phyloP scores from a whole-genome alignment of 805 yeast genomes.

The Kluyveromyces lactis region DNA sequence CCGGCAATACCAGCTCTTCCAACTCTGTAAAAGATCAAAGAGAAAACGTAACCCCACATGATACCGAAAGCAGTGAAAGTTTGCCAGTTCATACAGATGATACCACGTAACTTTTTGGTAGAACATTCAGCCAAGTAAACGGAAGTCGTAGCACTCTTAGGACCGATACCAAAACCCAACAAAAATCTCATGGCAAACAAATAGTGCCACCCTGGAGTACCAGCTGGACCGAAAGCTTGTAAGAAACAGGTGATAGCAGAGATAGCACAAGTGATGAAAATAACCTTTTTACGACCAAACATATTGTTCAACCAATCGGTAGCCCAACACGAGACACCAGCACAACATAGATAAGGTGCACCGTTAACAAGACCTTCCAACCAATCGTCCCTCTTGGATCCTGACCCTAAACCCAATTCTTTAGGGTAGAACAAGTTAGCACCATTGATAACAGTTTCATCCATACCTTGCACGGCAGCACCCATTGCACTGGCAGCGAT shows the following conservation, averaged over 20 bases:
- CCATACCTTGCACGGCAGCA: conserved; percentile 77
- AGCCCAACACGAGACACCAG: conserved; percentile 53
- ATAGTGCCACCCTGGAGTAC: conserved; percentile 54
- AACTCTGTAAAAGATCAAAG: conserved; percentile 53
- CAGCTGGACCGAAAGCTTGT: conserved; percentile 45
- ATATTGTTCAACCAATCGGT: conserved; percentile 50
- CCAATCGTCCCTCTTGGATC: conserved; percentile 43
- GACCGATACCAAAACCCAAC: conserved; percentile 64
- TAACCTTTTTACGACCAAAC: conserved; percentile 59
- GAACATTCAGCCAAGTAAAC: conserved; percentile 62
- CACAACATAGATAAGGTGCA: conserved; percentile 62
- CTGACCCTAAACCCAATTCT: conserved; percentile 42
- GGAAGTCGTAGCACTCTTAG: conserved; percentile 69
- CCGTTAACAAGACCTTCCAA: conserved; percentile 54
- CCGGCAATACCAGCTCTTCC: conserved; percentile 29
- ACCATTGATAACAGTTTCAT: conserved; percentile 68
- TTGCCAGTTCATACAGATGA: conserved; percentile 69
- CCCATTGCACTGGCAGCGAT: conserved; percentile 65
- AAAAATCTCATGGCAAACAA: conserved; percentile 57
- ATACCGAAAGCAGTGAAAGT: conserved; percentile 69
- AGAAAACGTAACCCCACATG: conserved; percentile 60
- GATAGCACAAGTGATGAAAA: conserved; percentile 52
- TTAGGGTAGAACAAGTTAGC: conserved; percentile 56
- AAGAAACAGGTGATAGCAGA: conserved; percentile 58
- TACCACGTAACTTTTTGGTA: conserved; percentile 56